Percentiles rank a stretch among this genome's conserved stretches.
Evolutionary conservation across 805 yeast genomes (phyloP).

Genomic region (Yamadazyma takamatsuzukensis): DNA sequence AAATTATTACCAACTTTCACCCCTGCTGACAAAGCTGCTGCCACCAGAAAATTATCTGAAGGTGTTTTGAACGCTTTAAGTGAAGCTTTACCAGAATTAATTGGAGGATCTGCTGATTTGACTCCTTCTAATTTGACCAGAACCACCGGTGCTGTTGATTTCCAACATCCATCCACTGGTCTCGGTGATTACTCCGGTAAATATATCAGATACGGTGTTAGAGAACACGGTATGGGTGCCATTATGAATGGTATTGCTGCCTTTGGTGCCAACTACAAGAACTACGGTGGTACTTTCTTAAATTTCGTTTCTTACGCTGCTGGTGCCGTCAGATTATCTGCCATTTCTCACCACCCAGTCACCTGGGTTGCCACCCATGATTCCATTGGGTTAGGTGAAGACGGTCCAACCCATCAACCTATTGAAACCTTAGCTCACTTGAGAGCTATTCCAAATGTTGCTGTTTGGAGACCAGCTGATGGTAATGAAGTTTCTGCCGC

Average conservation of each 20-base stretch:
- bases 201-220: conserved; percentile 94
- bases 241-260: conserved; percentile 96
- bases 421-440: conserved; percentile 82
- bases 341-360: conserved; percentile 77
- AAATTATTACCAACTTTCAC: conserved; percentile 73
- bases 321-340: conserved; percentile 82
- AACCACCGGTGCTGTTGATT: conserved; percentile 77
- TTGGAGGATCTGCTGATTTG: conserved; percentile 98
- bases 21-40: conserved; percentile 74
- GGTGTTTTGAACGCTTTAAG: conserved; percentile 61
- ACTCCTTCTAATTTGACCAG: conserved; percentile 95
- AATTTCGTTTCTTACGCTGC: conserved; percentile 84
- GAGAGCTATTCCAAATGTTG: conserved; percentile 76
- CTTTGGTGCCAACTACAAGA: conserved; percentile 77
- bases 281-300: conserved; percentile 96
- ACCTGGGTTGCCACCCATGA: conserved; percentile 88
- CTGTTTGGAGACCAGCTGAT: conserved; percentile 91
- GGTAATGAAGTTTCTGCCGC: conserved; percentile 88
- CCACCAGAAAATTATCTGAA: conserved; percentile 93
- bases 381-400: conserved; percentile 87
- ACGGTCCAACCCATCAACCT: conserved; percentile 92
- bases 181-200: conserved; percentile 88
- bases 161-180: conserved; percentile 81
- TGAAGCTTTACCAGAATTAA: conserved; percentile 72
- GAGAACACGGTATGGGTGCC: conserved; percentile 99